Percentiles rank a stretch among this genome's conserved stretches.
These are phyloP conservation scores for Gossypium rotundifolium DNA, from an alignment of 345 rosid species.

Conservation along the genomic window DNA sequence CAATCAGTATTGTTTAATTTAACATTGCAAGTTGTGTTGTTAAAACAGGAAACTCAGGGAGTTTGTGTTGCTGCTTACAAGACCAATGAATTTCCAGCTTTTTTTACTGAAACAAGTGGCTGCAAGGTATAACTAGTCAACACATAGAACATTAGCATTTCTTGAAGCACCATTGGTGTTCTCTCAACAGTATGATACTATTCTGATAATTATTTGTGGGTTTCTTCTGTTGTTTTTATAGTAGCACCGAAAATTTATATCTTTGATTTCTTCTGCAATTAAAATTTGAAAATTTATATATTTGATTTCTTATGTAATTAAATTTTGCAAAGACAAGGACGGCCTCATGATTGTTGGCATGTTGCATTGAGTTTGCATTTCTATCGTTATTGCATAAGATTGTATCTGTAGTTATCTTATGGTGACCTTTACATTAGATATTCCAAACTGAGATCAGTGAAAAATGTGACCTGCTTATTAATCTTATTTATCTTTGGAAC, in stretches of 20 bases:
- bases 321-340: neutral
- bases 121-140: slow-evolving; percentile 52
- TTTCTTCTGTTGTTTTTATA: neutral
- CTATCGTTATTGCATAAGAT: neutral
- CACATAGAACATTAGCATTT: neutral
- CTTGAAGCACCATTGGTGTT: neutral
- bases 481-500: neutral
- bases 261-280: neutral
- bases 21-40: slow-evolving; percentile 1
- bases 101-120: slow-evolving; percentile 83
- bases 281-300: neutral
- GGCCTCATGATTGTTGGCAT: neutral
- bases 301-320: neutral
- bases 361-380: neutral
- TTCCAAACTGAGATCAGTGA: neutral
- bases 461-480: neutral
- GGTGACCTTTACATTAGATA: neutral
- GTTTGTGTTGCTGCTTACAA: slow-evolving; percentile 82
- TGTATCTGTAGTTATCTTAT: neutral
- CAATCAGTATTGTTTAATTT: neutral
- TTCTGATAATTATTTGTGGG: neutral
- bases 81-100: slow-evolving; percentile 84
- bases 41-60: slow-evolving; percentile 85
- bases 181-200: neutral
- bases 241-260: neutral